These are phyloP conservation scores for Pythium coloratum DNA, from an alignment of 352 stramenopile genomes.

Conservation along the genomic window DNA sequence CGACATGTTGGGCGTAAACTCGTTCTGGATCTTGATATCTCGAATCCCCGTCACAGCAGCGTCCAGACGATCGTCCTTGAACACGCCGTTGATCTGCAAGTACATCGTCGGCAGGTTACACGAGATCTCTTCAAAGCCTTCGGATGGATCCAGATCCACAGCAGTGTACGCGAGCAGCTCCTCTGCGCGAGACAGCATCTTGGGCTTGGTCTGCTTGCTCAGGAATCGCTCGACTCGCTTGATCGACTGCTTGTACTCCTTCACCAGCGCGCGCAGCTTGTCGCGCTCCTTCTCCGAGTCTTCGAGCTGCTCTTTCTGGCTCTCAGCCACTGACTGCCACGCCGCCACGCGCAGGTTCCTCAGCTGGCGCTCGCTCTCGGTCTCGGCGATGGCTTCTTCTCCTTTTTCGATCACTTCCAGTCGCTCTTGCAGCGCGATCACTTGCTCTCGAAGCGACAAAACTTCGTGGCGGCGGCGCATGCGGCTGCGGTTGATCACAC, in stretches of 20 bases:
- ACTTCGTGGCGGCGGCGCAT: slow-evolving; percentile 40
- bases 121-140: slow-evolving; percentile 13
- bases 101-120: slow-evolving; percentile 15
- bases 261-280: slow-evolving; percentile 4
- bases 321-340: slow-evolving; percentile 12
- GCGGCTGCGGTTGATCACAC: slow-evolving; percentile 23
- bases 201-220: slow-evolving; percentile 7
- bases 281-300: slow-evolving; percentile 13
- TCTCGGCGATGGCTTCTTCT: not conserved
- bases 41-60: not conserved
- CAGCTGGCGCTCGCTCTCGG: slow-evolving; percentile 12
- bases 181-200: not conserved
- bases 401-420: slow-evolving; percentile 26
- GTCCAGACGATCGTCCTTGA: slow-evolving; percentile 3
- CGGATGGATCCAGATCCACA: not conserved
- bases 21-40: slow-evolving; percentile 11
- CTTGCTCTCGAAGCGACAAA: slow-evolving; percentile 20
- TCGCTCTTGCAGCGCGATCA: slow-evolving; percentile 28
- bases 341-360: not conserved
- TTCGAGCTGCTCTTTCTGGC: slow-evolving; percentile 8
- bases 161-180: not conserved
- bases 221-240: slow-evolving; percentile 13
- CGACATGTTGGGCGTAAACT: slow-evolving; percentile 6
- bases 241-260: slow-evolving; percentile 17
- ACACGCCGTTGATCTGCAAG: slow-evolving; percentile 18